Evolutionary conservation across 108 stramenopile genomes (phyloP).

Genomic region (Conticribra guillardii): DNA sequence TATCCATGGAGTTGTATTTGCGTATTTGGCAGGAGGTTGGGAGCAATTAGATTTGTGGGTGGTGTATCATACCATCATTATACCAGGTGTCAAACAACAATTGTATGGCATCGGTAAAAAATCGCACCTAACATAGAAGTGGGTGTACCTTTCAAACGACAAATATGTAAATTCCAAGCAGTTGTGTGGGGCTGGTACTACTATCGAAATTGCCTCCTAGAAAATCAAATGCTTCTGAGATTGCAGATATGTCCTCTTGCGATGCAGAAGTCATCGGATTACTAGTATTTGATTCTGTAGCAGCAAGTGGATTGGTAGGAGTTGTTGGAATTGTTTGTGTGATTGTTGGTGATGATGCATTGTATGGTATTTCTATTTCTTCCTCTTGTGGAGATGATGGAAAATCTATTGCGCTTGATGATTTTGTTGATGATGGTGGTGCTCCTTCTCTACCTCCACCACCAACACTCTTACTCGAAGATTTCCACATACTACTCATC

Average conservation of each 20-base stretch:
- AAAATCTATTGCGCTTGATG: not conserved
- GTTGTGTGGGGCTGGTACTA: conserved; percentile 1
- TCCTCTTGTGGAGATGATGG: too few species aligned
- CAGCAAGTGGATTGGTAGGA: not conserved
- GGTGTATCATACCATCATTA: too few species aligned
- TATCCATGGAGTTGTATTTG: too few species aligned
- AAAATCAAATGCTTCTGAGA: conserved; percentile 43
- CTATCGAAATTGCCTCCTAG: conserved; percentile 40
- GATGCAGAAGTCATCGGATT: not conserved
- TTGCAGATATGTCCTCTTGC: not conserved
- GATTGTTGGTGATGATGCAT: too few species aligned
- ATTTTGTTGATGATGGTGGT: not conserved
- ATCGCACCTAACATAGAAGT: too few species aligned
- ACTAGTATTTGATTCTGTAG: not conserved
- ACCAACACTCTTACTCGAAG: not conserved
- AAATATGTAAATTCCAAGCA: conserved; percentile 8
- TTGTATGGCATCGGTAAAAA: too few species aligned
- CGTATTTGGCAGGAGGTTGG: too few species aligned
- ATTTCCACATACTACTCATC: conserved; percentile 29
- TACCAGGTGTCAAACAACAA: too few species aligned
- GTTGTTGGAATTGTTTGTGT: not conserved
- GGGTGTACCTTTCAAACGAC: too few species aligned
- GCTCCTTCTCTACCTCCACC: not conserved
- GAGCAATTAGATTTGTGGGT: too few species aligned
- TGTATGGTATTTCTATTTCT: too few species aligned